Evolutionary conservation across 1,139 yeast genomes (phyloP), one percentile per base, ranked within the genome.

Genomic region (Debaryomyces psychrophilus): DNA sequence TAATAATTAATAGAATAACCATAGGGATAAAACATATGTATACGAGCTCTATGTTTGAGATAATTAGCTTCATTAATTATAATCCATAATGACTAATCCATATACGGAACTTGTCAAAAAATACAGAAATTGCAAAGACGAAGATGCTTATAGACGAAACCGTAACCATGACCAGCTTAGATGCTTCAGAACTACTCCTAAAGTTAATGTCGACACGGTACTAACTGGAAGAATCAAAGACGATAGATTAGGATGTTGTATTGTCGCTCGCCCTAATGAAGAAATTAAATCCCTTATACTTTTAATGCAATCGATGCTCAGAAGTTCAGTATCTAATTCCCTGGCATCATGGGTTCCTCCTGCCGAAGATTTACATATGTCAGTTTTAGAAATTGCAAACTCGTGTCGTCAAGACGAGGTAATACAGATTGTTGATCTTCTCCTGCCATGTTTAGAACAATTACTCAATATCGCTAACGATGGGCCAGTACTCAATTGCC

Each of bases 161-260:
- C 36, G 36, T 9, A 33, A 33, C 18, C 9, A 11, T 6, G 18
- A 33, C 18, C 36, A 33, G 18, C 36, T 18, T n/a, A 20, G 11
- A 6, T 8, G 5, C 12, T 14, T 33, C 25, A 33, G 8, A 6
- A 15, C 9, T 6, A 18, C 18, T 3, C 36, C 36, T 11, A 33
- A 17, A 17, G 29, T 46, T 17, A 31, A 47, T 29, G 25, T 47
- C 5, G 39, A 31, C 22, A 22, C 23, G 2, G 31, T 22, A 5
- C 36, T 36, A 11, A n/a, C 41, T 5, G 34, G 34, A 5, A 18
- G 27, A 15, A 5, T 9, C 5, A 23, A 11, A 8, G 41, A 38
- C 6, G 35, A 38, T n/a, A 27, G 41, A 28, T 27, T 25, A 15
- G 41, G 34, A 15, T 28, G 26, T 23, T 26, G 31, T 15, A 26